Base-by-base conservation (phyloP, 495 filamentous ascomycete genomes). In the Aspergillus avenaceus region DNA sequence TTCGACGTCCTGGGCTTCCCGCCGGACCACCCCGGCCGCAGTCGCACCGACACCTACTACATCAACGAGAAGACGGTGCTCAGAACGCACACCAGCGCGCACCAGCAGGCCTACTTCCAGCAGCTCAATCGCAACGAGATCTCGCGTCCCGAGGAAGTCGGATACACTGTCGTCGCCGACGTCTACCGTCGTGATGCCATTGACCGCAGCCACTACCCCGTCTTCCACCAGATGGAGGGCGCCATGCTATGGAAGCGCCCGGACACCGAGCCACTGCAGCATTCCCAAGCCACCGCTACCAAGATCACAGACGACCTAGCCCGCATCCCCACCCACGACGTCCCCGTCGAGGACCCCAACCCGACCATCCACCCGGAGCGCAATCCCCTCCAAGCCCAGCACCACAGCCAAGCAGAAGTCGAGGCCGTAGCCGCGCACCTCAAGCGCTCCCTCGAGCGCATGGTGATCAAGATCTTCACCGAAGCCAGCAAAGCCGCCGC, bases 191-290 rank as follows among this genome's bases (percentile, higher is more conserved):
- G 93, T 49, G 93, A 98, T 78, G 91, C 91, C 23, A 85, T 98
- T 60, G 93, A 98, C 65, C 84, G 88, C 45, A 88, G 82, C 56
- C 93, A 98, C 67, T 97, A 96, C 74, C 93, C 93, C 3, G 80
- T 96, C 49, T 98, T 98, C 69, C 95, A 98, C 70, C 93, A 98
- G 72, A 97, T 97, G 90, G 93, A 98, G 63, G 95, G 90, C 12
- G 91, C 92, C 7, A 77, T 84, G 54, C 84, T 90, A 50, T 98
- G 93, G 93, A 88, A 95, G 66, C 82, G 90, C 9, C 71, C 80
- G 6, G 70, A 72, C 41, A 78, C 76, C 16, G 74, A 89, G 50
- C 69, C 91, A 4, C 80, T 82, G 7, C 53, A 67, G 19, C 48
- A 62, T 16, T 61, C 71, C 0, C 31, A 57, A 5, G 62, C 69